These are phyloP conservation scores for Apophysomyces ossiformis DNA, from an alignment of 371 early-diverging fungal genomes.

Conservation along the genomic window DNA sequence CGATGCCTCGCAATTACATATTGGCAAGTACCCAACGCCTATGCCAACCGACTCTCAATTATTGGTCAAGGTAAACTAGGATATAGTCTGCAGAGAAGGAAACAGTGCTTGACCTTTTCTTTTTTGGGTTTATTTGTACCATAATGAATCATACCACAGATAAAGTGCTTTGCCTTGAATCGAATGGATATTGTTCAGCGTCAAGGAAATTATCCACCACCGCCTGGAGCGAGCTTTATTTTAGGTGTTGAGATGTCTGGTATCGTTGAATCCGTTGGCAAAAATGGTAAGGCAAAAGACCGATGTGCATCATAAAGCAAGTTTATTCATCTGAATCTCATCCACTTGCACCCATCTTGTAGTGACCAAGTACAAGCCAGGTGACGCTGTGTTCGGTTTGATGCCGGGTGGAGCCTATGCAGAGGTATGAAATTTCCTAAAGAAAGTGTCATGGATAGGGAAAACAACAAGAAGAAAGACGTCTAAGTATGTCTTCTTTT, in stretches of 20 bases:
- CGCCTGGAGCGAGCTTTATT: constrained; percentile 64
- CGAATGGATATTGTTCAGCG: constrained; percentile 82
- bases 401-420: constrained; percentile 78
- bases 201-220: constrained; percentile 72
- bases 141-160: constrained; percentile 19
- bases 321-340: neutral
- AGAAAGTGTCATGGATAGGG: too few species aligned
- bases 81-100: too few species aligned
- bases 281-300: constrained; percentile 33
- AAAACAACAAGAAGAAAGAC: neutral
- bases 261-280: constrained; percentile 58
- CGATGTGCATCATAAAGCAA: neutral
- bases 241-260: constrained; percentile 83
- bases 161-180: constrained; percentile 70
- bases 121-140: too few species aligned
- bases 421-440: constrained; percentile 38
- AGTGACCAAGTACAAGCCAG: constrained; percentile 57
- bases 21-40: constrained; percentile 61
- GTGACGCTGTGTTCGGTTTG: constrained; percentile 76
- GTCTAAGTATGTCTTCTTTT: neutral
- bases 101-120: too few species aligned
- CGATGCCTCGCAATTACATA: constrained; percentile 55
- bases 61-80: constrained; percentile 61
- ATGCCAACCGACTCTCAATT: constrained; percentile 59
- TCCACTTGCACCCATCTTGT: neutral